Conservation (phyloP, 2,329 filamentous ascomycete genomes). For the Zymoseptoria tritici region DNA sequence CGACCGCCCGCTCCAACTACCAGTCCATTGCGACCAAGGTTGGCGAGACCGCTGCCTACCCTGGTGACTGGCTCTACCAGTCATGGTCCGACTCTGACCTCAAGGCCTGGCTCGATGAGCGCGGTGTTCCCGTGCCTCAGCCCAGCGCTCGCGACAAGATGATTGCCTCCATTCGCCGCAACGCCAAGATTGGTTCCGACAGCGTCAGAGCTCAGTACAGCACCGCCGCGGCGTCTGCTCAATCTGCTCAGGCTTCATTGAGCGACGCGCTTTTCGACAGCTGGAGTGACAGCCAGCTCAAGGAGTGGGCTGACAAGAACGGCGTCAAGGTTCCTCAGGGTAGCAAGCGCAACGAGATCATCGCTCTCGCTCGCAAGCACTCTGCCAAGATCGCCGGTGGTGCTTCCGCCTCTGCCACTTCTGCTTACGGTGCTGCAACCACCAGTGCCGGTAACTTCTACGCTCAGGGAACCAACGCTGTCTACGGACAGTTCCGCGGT, state of each 20-base stretch:
- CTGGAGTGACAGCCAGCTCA: conserved; percentile 85
- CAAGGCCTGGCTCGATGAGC: conserved; percentile 86
- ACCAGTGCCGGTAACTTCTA: conserved; percentile 63
- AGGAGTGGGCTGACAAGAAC: conserved; percentile 90
- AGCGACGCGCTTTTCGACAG: conserved; percentile 79
- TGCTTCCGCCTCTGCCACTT: conserved; percentile 41
- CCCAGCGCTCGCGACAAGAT: conserved; percentile 77
- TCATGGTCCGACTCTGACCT: conserved; percentile 89
- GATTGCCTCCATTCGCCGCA: conserved; percentile 81
- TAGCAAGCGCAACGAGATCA: conserved; percentile 79
- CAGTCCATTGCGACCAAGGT: conserved; percentile 66
- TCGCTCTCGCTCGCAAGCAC: conserved; percentile 84
- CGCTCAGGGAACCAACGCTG: conserved; percentile 66
- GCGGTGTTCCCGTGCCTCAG: conserved; percentile 80
- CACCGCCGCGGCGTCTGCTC: conserved; percentile 51
- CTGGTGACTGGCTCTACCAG: conserved; percentile 89
- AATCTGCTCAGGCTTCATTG: conserved; percentile 62
- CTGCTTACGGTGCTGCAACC: conserved; percentile 40
- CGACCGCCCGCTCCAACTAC: conserved; percentile 72
- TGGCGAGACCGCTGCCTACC: conserved; percentile 75
- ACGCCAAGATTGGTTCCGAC: conserved; percentile 54
- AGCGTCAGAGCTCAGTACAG: conserved; percentile 51
- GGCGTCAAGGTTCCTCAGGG: conserved; percentile 84
- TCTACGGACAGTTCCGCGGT: conserved; percentile 26
- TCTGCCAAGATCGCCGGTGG: conserved; percentile 59